Conservation (phyloP, 495 filamentous ascomycete genomes). For the Recurvomyces mirabilis region DNA sequence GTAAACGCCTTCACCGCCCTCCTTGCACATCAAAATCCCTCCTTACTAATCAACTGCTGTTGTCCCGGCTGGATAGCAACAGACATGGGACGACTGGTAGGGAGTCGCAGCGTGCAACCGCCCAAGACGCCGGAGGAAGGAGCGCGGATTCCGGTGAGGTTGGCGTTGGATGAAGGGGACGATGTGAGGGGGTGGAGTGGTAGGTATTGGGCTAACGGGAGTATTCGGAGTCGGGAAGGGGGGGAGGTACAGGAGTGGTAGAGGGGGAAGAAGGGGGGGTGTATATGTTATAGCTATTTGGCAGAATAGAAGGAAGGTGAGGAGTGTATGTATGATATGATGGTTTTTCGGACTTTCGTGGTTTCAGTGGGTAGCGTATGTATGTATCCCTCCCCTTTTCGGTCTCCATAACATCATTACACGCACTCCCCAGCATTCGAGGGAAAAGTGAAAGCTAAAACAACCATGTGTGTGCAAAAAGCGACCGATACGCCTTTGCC, state of each 20-base stretch:
- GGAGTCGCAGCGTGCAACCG: slow-evolving; percentile 5
- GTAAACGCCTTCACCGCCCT: slow-evolving; percentile 25
- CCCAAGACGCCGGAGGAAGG: slow-evolving; percentile 21
- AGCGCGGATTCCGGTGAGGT: slow-evolving; percentile 18
- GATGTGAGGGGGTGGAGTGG: slow-evolving; percentile 18
- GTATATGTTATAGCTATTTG: no score
- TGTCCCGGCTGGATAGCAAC: slow-evolving; percentile 32
- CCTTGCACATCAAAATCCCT: slow-evolving; percentile 22
- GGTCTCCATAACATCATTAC: no score
- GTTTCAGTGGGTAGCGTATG: slow-evolving; percentile 7
- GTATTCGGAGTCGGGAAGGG: slow-evolving; percentile 13
- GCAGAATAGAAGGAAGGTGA: background rate
- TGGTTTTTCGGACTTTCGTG: no score
- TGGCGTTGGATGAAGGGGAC: slow-evolving; percentile 18
- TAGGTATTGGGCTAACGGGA: slow-evolving; percentile 22
- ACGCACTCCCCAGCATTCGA: no score
- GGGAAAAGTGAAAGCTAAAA: no score
- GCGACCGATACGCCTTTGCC: no score
- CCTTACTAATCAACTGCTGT: slow-evolving; percentile 26
- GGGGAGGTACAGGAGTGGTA: slow-evolving; percentile 20
- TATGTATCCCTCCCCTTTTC: slow-evolving; percentile 1
- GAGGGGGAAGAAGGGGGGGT: background rate
- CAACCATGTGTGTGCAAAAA: no score
- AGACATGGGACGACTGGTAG: slow-evolving; percentile 18
- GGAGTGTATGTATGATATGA: no score